phyloP scores from a whole-genome alignment of 768 basidiomycete genomes.

The Auricularia sp. region DNA sequence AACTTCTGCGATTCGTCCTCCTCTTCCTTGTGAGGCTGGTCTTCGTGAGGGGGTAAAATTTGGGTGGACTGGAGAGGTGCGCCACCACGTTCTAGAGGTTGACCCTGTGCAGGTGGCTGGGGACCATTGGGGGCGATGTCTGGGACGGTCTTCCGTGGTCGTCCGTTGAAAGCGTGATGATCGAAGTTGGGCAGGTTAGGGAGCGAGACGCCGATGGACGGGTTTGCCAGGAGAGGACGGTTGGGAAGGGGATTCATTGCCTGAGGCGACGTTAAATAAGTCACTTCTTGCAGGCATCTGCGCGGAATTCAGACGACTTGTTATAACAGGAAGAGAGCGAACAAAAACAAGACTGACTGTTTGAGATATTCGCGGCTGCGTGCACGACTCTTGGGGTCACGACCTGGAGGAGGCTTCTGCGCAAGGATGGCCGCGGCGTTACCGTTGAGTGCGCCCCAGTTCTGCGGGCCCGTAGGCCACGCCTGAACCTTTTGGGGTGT shows the following conservation, averaged over 20 bases:
- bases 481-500: slow-evolving; percentile 33
- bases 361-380: slow-evolving; percentile 94
- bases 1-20: slow-evolving; percentile 40
- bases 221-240: slow-evolving; percentile 62
- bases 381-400: slow-evolving; percentile 93
- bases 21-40: slow-evolving; percentile 32
- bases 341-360: slow-evolving; percentile 48
- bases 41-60: slow-evolving; percentile 2
- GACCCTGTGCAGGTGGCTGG: not conserved
- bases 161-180: slow-evolving; percentile 61
- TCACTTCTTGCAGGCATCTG: slow-evolving; percentile 95
- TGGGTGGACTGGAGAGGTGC: not conserved
- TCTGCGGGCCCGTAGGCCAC: slow-evolving; percentile 23
- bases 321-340: slow-evolving; percentile 9
- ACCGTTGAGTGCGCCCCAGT: slow-evolving; percentile 26
- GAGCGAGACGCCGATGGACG: slow-evolving; percentile 52
- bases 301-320: not conserved
- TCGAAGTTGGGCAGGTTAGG: slow-evolving; percentile 71
- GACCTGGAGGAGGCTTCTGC: slow-evolving; percentile 61
- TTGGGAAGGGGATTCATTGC: slow-evolving; percentile 96
- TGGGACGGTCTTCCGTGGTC: slow-evolving; percentile 71
- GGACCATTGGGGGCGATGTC: slow-evolving; percentile 36
- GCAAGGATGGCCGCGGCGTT: slow-evolving; percentile 39
- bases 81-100: not conserved
- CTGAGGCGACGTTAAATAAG: slow-evolving; percentile 92